A percentile compares a stretch with the other conserved stretches of the same genome.
These are phyloP conservation scores for Oryza meridionalis DNA, from an alignment of 176 grass and related monocot genomes.

Conservation along the genomic window DNA sequence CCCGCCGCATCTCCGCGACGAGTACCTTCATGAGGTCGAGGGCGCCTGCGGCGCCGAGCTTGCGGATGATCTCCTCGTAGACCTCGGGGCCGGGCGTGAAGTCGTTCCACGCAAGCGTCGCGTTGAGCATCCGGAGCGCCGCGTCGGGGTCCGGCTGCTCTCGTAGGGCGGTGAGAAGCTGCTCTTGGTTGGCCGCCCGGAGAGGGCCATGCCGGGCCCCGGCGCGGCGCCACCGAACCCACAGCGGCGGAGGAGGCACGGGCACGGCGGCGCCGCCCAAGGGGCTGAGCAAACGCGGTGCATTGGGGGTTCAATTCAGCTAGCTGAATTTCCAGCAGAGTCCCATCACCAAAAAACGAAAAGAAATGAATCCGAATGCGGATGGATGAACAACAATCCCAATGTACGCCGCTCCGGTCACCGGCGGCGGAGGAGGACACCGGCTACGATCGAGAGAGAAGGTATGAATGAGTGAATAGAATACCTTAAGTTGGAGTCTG, in stretches of 20 bases:
- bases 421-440: background rate
- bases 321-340: no score
- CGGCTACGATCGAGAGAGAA: background rate
- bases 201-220: background rate
- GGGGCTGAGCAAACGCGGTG: no score
- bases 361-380: no score
- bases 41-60: slow-evolving; percentile 62
- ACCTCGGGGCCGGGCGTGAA: slow-evolving; percentile 34
- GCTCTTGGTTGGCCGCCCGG: slow-evolving; percentile 38
- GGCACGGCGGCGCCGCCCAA: background rate
- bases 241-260: background rate
- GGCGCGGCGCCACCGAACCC: background rate
- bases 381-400: background rate
- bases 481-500: no score
- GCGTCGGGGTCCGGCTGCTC: slow-evolving; percentile 65
- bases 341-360: no score
- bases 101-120: slow-evolving; percentile 47
- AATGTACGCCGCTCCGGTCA: background rate
- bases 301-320: no score
- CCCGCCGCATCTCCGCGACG: slow-evolving; percentile 59
- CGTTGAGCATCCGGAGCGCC: slow-evolving; percentile 59
- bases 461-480: background rate
- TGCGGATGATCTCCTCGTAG: slow-evolving; percentile 72
- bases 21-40: slow-evolving; percentile 64
- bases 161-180: slow-evolving; percentile 53